Base-by-base conservation (phyloP, 2,329 filamentous ascomycete genomes). In the Cladobotryum protrusum region DNA sequence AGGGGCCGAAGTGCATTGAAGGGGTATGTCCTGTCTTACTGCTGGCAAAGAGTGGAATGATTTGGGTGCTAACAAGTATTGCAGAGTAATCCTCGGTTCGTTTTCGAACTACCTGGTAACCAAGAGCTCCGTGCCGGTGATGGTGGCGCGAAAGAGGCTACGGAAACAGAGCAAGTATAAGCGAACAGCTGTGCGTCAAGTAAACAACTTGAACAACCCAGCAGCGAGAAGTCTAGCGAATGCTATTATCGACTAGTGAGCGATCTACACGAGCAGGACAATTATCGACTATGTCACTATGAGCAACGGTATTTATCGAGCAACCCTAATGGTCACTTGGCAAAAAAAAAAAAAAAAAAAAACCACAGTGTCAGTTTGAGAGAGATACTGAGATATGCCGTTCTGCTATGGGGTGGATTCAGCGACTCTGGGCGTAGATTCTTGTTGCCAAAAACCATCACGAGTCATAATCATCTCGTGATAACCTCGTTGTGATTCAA, bases 21-120 rank as follows among this genome's bases (percentile, higher is more conserved):
- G 69, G 92, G 90, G 89, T 92, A 75, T 72, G 85, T 72, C 46
- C 20, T 59, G 36, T 45, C 40, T 29, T 12, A 6, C 8, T 43
- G 17, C 20, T 6, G 20, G 41, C 41, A 20, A 12, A 24, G 41
- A 24, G 41, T 14, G 24, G 18, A 43, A 12, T 43, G 17, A 40
- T 40, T 17, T 47, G 13, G 49, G 37, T 40, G 52, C 67, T 72
- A 63, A 75, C 64, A n/a, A 45, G 8, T 33, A 17, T 7, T 33
- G 43, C 59, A 95, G 91, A 63, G 92, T 96, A 18, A 85, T 99
- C 53, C 78, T 99, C 29, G 93, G 93, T 20, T 96, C 91, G 0
- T 97, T 99, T 69, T 95, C 89, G 53, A 97, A 97, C 65, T 99
- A 99, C 63, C 77, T 99, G 7, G 91, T 99, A 32, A 95, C 90